Conservation (phyloP, 495 filamentous ascomycete genomes). For the Penicillium angulare region DNA sequence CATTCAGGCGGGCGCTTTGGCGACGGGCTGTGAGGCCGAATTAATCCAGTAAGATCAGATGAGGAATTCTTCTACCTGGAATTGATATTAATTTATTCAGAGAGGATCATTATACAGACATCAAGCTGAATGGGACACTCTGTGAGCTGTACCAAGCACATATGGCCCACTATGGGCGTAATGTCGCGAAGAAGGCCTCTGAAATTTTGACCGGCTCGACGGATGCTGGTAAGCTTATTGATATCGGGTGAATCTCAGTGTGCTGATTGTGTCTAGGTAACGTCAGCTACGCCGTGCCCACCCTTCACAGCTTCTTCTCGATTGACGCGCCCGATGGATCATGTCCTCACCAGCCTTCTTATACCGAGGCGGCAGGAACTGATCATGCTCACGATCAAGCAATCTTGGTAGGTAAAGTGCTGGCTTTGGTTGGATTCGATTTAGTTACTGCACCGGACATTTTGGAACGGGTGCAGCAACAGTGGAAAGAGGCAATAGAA, state of each 20-base stretch:
- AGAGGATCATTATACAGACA: background rate
- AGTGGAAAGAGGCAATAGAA: no score
- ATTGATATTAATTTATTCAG: background rate
- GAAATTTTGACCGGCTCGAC: background rate
- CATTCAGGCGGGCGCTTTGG: conserved; percentile 41
- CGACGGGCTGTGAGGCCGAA: background rate
- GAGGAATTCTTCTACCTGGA: background rate
- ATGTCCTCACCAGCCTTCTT: conserved; percentile 34
- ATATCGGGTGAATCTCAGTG: background rate
- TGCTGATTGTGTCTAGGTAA: conserved; percentile 30
- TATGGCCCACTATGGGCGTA: no score
- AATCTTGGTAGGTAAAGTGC: no score
- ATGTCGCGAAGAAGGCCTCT: no score
- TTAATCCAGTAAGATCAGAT: background rate
- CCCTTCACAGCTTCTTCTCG: conserved; percentile 48
- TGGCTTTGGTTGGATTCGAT: no score
- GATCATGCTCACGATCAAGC: no score
- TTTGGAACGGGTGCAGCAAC: no score
- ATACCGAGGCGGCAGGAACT: background rate
- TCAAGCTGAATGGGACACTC: no score
- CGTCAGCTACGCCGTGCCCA: conserved; percentile 57
- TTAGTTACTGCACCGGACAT: no score
- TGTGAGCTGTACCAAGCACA: no score
- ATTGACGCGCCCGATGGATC: conserved; percentile 40
- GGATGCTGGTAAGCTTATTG: background rate